phyloP scores from a whole-genome alignment of 176 grass and related monocot species.

The Eremochloa ophiuroides region DNA sequence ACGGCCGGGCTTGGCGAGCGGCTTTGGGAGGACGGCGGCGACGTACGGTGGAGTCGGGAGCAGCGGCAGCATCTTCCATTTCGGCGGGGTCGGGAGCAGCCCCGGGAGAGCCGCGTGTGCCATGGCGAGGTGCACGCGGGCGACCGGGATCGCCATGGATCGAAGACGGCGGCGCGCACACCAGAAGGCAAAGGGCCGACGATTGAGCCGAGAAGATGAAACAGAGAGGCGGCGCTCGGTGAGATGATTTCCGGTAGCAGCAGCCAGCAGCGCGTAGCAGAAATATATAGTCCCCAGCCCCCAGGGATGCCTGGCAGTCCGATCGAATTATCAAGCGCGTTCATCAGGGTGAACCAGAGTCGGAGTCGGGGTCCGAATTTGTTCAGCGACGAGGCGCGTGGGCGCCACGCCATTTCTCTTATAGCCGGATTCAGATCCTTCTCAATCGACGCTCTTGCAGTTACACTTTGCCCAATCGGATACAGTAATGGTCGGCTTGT shows the following conservation, averaged over 20 bases:
- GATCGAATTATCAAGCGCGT: neutral
- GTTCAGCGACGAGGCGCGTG: neutral
- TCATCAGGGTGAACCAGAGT: neutral
- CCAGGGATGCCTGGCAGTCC: neutral
- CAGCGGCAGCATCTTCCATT: too few species aligned
- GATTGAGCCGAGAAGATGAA: too few species aligned
- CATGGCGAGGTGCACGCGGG: too few species aligned
- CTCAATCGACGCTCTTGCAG: neutral
- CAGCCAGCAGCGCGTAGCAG: neutral
- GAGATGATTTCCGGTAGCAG: too few species aligned
- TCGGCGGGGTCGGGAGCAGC: too few species aligned
- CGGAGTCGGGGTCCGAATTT: neutral
- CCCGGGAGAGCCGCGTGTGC: too few species aligned
- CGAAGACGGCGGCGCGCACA: too few species aligned
- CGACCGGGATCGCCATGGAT: too few species aligned
- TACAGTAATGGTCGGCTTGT: neutral
- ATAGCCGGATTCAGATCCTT: neutral
- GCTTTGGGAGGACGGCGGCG: neutral
- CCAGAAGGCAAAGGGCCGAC: too few species aligned
- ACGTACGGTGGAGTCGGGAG: neutral
- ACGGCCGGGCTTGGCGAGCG: neutral
- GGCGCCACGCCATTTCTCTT: neutral
- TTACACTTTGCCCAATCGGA: neutral
- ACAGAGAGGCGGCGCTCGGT: too few species aligned
- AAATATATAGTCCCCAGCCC: neutral